Evolutionary conservation across 129 eudicot species (phyloP).

Genomic region (Arctium lappa): DNA sequence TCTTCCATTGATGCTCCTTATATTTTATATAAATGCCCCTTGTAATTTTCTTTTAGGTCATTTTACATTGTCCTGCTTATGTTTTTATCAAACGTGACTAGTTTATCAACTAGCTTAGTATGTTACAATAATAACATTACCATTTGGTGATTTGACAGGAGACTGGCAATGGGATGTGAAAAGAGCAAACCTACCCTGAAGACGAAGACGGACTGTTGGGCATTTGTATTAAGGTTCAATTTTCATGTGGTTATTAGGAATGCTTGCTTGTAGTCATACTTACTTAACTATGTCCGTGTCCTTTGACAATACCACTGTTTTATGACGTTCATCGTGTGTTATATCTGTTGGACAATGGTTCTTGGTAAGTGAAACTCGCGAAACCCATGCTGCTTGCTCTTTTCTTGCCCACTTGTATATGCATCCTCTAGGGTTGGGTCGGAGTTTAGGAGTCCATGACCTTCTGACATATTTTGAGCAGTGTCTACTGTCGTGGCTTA

Average conservation of each 20-base stretch:
- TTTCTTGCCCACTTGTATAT: background rate
- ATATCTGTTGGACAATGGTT: background rate
- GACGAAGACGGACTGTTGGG: constrained; percentile 2
- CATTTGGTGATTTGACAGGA: constrained; percentile 12
- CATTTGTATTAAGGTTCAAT: constrained; percentile 2
- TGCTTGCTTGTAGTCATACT: background rate
- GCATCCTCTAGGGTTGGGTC: background rate
- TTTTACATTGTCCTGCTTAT: too few relatives aligned
- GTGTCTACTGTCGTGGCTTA: too few relatives aligned
- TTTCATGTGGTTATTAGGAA: constrained; percentile 21
- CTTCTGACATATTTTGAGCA: too few relatives aligned
- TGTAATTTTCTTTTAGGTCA: too few relatives aligned
- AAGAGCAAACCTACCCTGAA: constrained; percentile 1
- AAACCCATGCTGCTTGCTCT: constrained; percentile 11
- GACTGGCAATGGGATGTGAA: background rate
- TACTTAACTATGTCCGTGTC: constrained; percentile 16
- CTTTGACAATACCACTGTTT: background rate
- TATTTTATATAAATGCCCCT: too few relatives aligned
- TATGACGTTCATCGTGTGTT: constrained; percentile 6
- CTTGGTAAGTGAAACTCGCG: constrained; percentile 4
- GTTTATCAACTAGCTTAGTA: too few relatives aligned
- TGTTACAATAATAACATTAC: too few relatives aligned
- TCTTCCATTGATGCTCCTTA: too few relatives aligned
- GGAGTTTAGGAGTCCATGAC: too few relatives aligned
- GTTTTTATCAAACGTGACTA: background rate